These are phyloP conservation scores for Paecilomyces niveus DNA, from an alignment of 2,329 filamentous ascomycete genomes.

Conservation along the genomic window DNA sequence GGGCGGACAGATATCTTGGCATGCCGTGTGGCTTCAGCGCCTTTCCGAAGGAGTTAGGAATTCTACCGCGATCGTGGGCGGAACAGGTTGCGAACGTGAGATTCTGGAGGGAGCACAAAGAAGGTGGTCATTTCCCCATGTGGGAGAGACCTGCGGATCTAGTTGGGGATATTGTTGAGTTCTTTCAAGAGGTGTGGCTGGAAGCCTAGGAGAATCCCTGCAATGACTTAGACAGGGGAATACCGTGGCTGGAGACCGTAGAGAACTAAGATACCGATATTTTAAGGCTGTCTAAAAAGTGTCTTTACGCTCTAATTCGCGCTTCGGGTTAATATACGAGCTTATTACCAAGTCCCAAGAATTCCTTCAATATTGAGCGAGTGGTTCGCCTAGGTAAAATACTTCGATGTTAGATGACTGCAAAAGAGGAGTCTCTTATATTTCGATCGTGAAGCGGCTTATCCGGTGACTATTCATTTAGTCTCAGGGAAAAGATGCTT, in stretches of 20 bases:
- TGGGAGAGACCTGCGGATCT: neutral
- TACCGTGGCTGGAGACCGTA: neutral
- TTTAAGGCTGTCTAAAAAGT: no score
- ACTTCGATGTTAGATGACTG: no score
- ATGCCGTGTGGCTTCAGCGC: conserved; percentile 13
- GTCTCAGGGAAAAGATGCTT: no score
- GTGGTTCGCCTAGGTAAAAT: no score
- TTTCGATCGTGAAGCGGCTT: no score
- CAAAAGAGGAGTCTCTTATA: no score
- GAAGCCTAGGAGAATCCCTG: neutral
- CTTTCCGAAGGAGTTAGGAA: conserved; percentile 15
- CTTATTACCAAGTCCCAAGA: no score
- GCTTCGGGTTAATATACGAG: no score
- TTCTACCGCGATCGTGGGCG: conserved; percentile 14
- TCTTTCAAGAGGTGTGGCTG: neutral
- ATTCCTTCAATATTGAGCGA: no score
- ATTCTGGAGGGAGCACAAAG: conserved; percentile 13
- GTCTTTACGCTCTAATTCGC: no score
- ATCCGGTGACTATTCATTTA: no score
- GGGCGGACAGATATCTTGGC: conserved; percentile 8
- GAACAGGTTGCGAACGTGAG: conserved; percentile 12
- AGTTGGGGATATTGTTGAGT: neutral
- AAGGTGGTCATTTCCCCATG: conserved; percentile 13
- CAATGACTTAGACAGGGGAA: neutral
- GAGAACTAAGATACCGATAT: no score